Base-by-base conservation (phyloP, 805 yeast species). In the Lachancea fermentati region DNA sequence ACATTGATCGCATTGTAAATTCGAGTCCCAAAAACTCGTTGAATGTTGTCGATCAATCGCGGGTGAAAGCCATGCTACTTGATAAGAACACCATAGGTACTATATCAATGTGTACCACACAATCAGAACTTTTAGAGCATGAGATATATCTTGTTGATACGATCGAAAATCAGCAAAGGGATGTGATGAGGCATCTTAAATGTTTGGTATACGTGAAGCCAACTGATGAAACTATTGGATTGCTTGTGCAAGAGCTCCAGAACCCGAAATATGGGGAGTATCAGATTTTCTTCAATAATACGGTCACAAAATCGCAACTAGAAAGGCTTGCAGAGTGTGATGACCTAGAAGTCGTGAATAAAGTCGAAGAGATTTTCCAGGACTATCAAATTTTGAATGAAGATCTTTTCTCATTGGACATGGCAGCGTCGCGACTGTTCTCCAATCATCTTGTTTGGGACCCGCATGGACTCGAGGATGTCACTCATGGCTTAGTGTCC, bases 271-370 rank as follows among this genome's bases (percentile, higher is more conserved):
- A 88, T 64, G 76, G 80, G 26, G 72, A 70, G 26, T 93, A 93
- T 62, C 81, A 81, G 53, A 59, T 93, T 14, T 86, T 72, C 53
- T 87, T 91, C 69, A 83, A 78, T 57, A 88, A 88, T 58, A 68
- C 78, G 12, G 72, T 89, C 22, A 71, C 78, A 37, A 93, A 91
- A 63, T 69, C 79, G 18, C 84, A 85, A 47, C 61, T 93, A 50
- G 99, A 93, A 58, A 71, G 85, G 37, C 58, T 93, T 34, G 97
- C 98, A 0, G 96, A 87, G 60, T 75, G 85, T 2, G 99, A 93
- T 60, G 93, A 85, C 55, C 70, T 79, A 52, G 97, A 91, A 57
- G 77, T 79, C 7, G 83, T 93, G 7, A 66, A 72, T 4, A 75
- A 75, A 43, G 87, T 93, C 4, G 78, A 82, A 38, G 98, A 93